Evolutionary conservation across 2,329 filamentous ascomycete genomes (phyloP).

Genomic region (Cladosporium halotolerans): DNA sequence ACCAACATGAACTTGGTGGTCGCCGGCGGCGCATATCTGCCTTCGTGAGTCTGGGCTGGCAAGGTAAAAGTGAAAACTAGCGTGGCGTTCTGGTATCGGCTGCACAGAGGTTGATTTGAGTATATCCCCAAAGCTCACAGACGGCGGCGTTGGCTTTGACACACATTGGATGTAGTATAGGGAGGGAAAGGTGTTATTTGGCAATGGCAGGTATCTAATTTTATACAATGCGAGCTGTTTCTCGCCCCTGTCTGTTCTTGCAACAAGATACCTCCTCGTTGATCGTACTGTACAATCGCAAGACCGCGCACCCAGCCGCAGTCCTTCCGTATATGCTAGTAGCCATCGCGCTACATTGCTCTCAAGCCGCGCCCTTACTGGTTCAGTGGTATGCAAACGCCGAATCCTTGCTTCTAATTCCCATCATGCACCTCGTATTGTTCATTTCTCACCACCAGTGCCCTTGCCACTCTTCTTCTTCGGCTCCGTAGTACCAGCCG

Average conservation of each 20-base stretch:
- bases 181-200: no score
- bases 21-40: constrained; percentile 67
- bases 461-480: constrained; percentile 33
- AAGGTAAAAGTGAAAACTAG: neutral
- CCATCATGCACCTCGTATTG: neutral
- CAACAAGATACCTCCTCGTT: neutral
- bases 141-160: neutral
- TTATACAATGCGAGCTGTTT: neutral
- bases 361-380: no score
- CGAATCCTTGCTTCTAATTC: neutral
- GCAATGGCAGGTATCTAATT: neutral
- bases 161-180: neutral
- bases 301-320: no score
- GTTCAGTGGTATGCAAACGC: neutral
- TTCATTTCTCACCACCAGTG: constrained; percentile 30
- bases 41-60: constrained; percentile 24
- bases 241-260: neutral
- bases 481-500: constrained; percentile 35
- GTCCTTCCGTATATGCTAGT: no score
- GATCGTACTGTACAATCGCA: neutral
- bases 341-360: no score
- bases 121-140: neutral
- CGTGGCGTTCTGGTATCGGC: constrained; percentile 6
- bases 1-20: constrained; percentile 93
- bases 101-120: neutral